Conservation (phyloP, 306 rosid species). For the Dicorynia guianensis region DNA sequence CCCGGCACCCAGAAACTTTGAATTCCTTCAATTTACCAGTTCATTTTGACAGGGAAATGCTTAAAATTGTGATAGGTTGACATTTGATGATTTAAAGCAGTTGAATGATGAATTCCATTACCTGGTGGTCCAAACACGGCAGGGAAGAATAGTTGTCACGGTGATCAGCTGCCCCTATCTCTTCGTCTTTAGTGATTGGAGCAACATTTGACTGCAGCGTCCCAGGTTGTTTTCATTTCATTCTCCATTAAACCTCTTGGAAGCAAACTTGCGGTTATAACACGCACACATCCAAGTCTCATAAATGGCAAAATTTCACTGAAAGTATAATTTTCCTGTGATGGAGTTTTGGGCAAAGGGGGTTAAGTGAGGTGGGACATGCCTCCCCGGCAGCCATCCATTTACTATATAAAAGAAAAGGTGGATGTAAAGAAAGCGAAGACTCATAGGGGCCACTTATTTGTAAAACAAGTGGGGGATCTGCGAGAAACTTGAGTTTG, state of each 20-base stretch:
- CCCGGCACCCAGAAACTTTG: too few species aligned
- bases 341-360: slow-evolving; percentile 38
- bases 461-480: too few species aligned
- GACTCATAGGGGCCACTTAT: too few species aligned
- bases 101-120: slow-evolving; percentile 1
- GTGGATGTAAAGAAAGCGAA: too few species aligned
- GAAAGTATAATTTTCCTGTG: slow-evolving; percentile 29
- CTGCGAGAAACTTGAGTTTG: too few species aligned
- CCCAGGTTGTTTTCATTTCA: not conserved
- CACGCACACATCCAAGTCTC: slow-evolving; percentile 20
- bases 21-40: too few species aligned
- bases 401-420: too few species aligned
- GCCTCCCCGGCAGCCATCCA: too few species aligned
- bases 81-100: not conserved
- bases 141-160: not conserved
- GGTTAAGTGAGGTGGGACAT: slow-evolving; percentile 43
- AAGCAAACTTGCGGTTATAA: slow-evolving; percentile 30
- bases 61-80: slow-evolving; percentile 2
- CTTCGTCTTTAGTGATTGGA: slow-evolving; percentile 3
- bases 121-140: slow-evolving; percentile 7
- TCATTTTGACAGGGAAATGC: not conserved
- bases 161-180: not conserved
- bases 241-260: slow-evolving; percentile 6
- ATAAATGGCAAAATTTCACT: slow-evolving; percentile 45
- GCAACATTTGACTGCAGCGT: not conserved